Evolutionary conservation across 1,284 basidiomycete genomes (phyloP), one percentile per base, ranked within the genome.

Genomic region (Phellopilus nigrolimitatus): DNA sequence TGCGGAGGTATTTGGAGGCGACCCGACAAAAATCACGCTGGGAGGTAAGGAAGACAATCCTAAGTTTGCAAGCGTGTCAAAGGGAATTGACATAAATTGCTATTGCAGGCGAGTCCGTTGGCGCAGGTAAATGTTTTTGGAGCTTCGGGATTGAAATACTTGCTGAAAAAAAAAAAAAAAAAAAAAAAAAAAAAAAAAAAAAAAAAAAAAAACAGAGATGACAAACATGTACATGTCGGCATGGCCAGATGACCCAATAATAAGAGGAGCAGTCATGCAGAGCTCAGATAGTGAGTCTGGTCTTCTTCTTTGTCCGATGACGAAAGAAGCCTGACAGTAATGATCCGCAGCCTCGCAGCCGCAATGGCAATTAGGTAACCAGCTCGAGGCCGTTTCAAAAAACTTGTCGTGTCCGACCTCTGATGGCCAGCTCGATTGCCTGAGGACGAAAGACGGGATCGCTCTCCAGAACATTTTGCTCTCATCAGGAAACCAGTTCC

Each of bases 211-310:
- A 45, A 3, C 36, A 71, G 69, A 71, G 56, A 72, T 70, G 69
- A 72, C 71, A 1, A 71, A 71, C 54, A 60, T 69, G 17, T 74
- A 74, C 53, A 62, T 73, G 39, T 70, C 69, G 8, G 71, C 70
- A 6, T 72, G 62, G 51, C 54, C 60, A n/a, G 53, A 63, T 4
- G 61, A 71, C 37, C 66, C 71, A 1, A 57, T 72, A 30, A 67
- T 73, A 38, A 64, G 68, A 12, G 69, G 66, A 17, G 71, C 69
- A 0, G 58, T 71, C 28, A 71, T 72, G 70, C 71, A 71, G 51
- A 71, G 69, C 55, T 64, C 66, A 4, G 70, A 72, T 53, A 71
- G 70, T 72, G 55, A 53, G 69, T 62, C 17, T 37, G 27, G 17
- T 43, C 15, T 25, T 47, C 6, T 15, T 45, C n/a, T 12, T 21